Evolutionary conservation across 2,329 filamentous ascomycete genomes (phyloP), one percentile per base, ranked within the genome.

Genomic region (Fusarium sp.): DNA sequence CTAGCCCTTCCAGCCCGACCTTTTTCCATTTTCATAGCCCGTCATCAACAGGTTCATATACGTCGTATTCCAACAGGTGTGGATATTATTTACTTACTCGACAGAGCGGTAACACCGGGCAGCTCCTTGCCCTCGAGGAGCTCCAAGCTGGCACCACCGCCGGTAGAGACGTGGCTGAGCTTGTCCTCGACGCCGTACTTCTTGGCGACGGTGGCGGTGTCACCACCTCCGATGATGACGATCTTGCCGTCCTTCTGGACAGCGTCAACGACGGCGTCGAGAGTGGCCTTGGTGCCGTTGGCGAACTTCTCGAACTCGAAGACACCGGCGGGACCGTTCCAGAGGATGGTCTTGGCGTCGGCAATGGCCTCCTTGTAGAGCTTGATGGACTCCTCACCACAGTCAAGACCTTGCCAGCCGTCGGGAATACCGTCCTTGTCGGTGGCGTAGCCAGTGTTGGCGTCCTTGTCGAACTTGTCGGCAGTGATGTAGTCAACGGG

Each of bases 301-400:
- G 94, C 93, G 80, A 99, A 99, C 78, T 92, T 91, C 66, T 97
- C 93, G 77, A 98, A 91, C 88, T 99, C 96, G 76, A 99, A 99
- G 73, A 99, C 96, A 80, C 96, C 96, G 17, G 95, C 90, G 55
- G 96, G 96, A 57, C 96, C 96, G 85, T 99, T 99, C 96, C 96
- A 99, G 69, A 99, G 91, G 80, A 99, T 97, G 58, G 96, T 99
- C 87, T 97, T 90, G 70, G 95, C 89, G 76, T 95, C 90, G 71
- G 86, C 85, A 73, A 99, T 98, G 72, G 94, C 90, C 78, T 91
- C 84, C 85, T 95, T 89, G 90, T 92, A 98, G 58, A 96, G 87
- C 84, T 94, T 88, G 76, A 96, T 86, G 72, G 90, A 94, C 90
- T 97, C 90, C 70, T 91, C 87, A 60, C 96, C 96, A 78, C 93